These are phyloP conservation scores for Quercus berberidifolia DNA, from an alignment of 306 rosid species.

Conservation along the genomic window DNA sequence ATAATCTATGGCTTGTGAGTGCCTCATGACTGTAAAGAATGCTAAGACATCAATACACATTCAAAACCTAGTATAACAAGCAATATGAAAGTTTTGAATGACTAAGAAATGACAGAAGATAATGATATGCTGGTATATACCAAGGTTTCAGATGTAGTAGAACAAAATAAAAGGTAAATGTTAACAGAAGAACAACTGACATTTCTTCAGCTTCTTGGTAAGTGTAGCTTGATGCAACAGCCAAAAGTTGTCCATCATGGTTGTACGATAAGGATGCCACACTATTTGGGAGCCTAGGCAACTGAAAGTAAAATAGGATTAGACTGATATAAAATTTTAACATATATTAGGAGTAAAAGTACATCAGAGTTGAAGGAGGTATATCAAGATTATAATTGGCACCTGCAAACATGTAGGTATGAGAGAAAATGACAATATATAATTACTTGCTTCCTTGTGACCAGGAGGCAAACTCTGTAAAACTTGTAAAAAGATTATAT, in stretches of 20 bases:
- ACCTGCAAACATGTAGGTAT: neutral
- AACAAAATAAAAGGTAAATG: slow-evolving; percentile 4
- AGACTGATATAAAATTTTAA: neutral
- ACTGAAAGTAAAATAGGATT: slow-evolving; percentile 38
- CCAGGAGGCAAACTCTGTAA: neutral
- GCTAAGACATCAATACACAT: neutral
- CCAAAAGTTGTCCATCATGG: slow-evolving; percentile 62
- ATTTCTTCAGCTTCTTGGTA: slow-evolving; percentile 73
- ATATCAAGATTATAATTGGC: neutral
- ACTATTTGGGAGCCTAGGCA: slow-evolving; percentile 67
- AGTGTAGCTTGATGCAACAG: slow-evolving; percentile 81
- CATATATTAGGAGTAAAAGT: neutral
- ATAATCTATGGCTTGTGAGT: neutral
- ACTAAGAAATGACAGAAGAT: neutral
- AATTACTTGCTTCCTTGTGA: neutral
- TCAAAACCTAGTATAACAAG: neutral
- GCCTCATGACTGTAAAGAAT: neutral
- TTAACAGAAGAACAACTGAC: slow-evolving; percentile 33
- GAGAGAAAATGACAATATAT: neutral
- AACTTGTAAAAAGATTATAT: neutral
- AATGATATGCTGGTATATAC: neutral
- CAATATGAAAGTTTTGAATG: neutral
- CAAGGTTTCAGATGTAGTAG: neutral
- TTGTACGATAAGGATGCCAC: slow-evolving; percentile 73
- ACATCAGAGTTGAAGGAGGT: neutral